Evolutionary conservation across 495 filamentous ascomycete species (phyloP).

Genomic region (Tuber umbilicatum): DNA sequence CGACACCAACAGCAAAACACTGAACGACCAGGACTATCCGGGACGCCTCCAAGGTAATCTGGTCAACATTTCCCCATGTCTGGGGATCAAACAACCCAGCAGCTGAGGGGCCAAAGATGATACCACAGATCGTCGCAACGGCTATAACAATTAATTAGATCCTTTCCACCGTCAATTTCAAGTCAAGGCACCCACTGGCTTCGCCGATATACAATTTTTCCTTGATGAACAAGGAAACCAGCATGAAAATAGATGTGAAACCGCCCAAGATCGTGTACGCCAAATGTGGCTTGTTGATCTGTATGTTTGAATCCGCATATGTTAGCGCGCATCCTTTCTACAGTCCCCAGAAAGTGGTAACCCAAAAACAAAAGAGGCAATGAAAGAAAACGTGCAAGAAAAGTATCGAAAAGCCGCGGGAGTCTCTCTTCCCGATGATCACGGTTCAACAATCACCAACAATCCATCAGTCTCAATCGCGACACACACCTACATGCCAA

Average conservation of each 20-base stretch:
- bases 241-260: constrained; percentile 97
- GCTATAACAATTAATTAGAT: constrained; percentile 42
- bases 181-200: constrained; percentile 51
- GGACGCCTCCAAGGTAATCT: constrained; percentile 93
- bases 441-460: constrained; percentile 39
- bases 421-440: constrained; percentile 6
- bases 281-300: constrained; percentile 88
- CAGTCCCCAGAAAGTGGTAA: not conserved
- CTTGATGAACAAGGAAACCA: constrained; percentile 95
- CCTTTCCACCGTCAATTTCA: not conserved
- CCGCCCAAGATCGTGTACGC: constrained; percentile 97
- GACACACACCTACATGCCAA: not conserved
- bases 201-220: constrained; percentile 98
- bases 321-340: constrained; percentile 7
- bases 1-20: constrained; percentile 98
- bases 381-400: constrained; percentile 17
- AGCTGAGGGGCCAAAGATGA: constrained; percentile 95
- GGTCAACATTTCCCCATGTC: constrained; percentile 87
- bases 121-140: constrained; percentile 87
- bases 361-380: not conserved
- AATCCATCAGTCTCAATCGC: constrained; percentile 1
- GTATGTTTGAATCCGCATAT: constrained; percentile 2
- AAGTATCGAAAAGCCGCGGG: not conserved
- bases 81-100: constrained; percentile 81
- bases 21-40: constrained; percentile 97